Percentiles rank a stretch among this genome's conserved stretches.
These are phyloP conservation scores for Meira nashicola DNA, from an alignment of 1,284 basidiomycete genomes.

Conservation along the genomic window DNA sequence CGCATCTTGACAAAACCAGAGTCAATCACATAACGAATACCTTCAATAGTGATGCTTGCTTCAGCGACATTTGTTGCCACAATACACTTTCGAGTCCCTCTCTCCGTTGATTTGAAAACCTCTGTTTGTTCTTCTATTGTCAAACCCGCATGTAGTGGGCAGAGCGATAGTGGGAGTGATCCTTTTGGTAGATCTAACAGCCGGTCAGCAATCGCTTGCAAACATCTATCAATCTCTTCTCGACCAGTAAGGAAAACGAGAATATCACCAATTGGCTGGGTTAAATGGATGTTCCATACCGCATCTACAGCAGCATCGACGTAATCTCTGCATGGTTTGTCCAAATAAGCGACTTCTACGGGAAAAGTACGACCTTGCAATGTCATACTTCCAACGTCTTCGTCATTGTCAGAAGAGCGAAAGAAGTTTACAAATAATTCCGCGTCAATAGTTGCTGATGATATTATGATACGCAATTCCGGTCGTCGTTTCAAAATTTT, in stretches of 20 bases:
- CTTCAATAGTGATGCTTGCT: constrained; percentile 92
- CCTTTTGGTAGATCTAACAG: constrained; percentile 66
- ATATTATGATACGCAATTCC: constrained; percentile 80
- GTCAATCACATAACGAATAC: constrained; percentile 91
- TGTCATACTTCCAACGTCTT: constrained; percentile 48
- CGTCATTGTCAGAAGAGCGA: constrained; percentile 41
- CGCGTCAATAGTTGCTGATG: constrained; percentile 92
- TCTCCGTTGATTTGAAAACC: constrained; percentile 72
- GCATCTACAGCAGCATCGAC: constrained; percentile 52
- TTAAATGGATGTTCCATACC: constrained; percentile 55
- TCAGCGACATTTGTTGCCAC: constrained; percentile 95
- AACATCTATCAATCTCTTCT: constrained; percentile 64
- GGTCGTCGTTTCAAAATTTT: constrained; percentile 79
- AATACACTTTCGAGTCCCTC: constrained; percentile 78
- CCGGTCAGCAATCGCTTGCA: constrained; percentile 75
- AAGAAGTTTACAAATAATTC: constrained; percentile 84
- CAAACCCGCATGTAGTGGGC: constrained; percentile 84
- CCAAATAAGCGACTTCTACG: constrained; percentile 54
- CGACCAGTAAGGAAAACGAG: constrained; percentile 55
- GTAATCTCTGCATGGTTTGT: constrained; percentile 51
- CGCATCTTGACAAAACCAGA: constrained; percentile 85
- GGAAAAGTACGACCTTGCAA: constrained; percentile 53
- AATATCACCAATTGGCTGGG: constrained; percentile 57
- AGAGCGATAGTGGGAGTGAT: constrained; percentile 55
- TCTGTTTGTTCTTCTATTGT: constrained; percentile 76